Conservation (phyloP, 179 eudicot species). For the Spergularia azorica region DNA sequence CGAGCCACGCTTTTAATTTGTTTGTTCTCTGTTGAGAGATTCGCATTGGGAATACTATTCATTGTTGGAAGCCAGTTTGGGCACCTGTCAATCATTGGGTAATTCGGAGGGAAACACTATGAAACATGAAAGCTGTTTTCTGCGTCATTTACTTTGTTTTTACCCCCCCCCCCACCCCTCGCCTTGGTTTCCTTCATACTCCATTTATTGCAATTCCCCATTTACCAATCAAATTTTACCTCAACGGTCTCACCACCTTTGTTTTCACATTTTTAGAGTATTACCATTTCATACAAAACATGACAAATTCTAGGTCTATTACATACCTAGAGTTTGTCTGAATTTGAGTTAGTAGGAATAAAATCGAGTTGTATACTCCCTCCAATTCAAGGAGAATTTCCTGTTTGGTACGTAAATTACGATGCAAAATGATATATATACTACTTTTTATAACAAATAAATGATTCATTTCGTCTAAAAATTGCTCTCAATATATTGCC, state of each 20-base stretch:
- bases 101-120: slow-evolving; percentile 29
- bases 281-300: neutral
- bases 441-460: too few relatives aligned
- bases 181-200: neutral
- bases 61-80: slow-evolving; percentile 18
- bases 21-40: slow-evolving; percentile 15
- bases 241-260: slow-evolving; percentile 17
- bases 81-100: slow-evolving; percentile 45
- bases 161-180: too few relatives aligned
- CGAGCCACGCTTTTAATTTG: neutral
- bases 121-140: slow-evolving; percentile 21
- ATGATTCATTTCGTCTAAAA: too few relatives aligned
- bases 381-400: too few relatives aligned
- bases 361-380: too few relatives aligned
- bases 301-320: too few relatives aligned
- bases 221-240: slow-evolving; percentile 24
- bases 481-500: too few relatives aligned
- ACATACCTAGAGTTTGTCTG: too few relatives aligned
- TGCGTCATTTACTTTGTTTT: neutral
- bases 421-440: too few relatives aligned
- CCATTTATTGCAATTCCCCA: slow-evolving; percentile 8
- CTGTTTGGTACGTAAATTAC: too few relatives aligned
- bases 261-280: neutral
- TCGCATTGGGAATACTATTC: slow-evolving; percentile 11
- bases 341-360: too few relatives aligned